Evolutionary conservation across 805 yeast species (phyloP), one percentile per base, ranked within the genome.

Genomic region (Barnettozyma pratensis): DNA sequence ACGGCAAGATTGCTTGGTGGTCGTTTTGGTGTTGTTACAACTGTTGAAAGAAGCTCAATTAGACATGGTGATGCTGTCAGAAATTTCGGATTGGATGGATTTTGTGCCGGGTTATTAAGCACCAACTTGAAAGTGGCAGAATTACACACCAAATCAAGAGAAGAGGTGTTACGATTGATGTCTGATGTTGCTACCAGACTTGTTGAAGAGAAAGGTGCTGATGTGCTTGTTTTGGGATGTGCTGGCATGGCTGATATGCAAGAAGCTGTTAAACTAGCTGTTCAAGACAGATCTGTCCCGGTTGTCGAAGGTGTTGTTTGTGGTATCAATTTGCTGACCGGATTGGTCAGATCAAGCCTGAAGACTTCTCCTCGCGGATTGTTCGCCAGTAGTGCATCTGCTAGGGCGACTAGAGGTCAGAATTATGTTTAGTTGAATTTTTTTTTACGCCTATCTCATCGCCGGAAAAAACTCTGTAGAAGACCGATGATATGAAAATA

Each of bases 161-260:
- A 55, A 5, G 67, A 63, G 37, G 69, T 65, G 4, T 39, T 64
- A 10, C 14, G 42, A 3, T 45, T 62, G 14, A 65, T 66, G 67
- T 45, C 52, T 3, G 42, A 46, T 3, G 63, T 59, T 28, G 69
- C 68, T 0, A 29, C 45, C 6, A 48, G 36, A 28, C 47, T 66
- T 26, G 68, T 65, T 4, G 58, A 56, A 19, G 59, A 62, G 6
- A 42, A 56, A 52, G 54, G 67, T 11, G 66, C 67, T 9, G 68
- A 66, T 48, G 54, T 50, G 7, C 35, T 66, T 6, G 55, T 66
- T 7, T 50, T 67, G 4, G 70, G 70, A 1, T 57, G 65, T 54
- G 63, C 67, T n/a, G 64, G 70, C n/a, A 62, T 61, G 65, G 50
- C 58, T 10, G 65, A 61, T 36, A 58, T 61, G 62, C 57, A 57